phyloP scores from a whole-genome alignment of 73 alveolate species.

The Effrenium voratum region DNA sequence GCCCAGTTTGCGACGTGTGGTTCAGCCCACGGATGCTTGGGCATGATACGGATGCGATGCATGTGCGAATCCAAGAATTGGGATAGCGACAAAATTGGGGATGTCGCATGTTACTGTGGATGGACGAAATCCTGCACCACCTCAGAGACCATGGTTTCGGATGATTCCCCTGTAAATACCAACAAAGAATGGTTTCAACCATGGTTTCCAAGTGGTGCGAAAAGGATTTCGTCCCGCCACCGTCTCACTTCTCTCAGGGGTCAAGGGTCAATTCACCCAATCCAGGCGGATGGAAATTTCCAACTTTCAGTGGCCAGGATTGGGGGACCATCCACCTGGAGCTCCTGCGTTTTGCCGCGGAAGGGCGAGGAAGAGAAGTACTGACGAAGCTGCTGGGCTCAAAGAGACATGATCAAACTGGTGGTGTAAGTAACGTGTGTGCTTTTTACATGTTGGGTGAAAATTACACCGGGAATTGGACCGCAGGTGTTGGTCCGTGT shows the following conservation, averaged over 20 bases:
- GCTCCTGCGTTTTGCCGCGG: not conserved
- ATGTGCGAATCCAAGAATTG: not conserved
- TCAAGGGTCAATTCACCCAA: not conserved
- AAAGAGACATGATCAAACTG: too few species aligned
- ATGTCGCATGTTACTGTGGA: not conserved
- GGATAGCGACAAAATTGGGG: not conserved
- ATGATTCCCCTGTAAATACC: too few species aligned
- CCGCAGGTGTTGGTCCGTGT: too few species aligned
- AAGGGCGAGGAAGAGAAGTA: not conserved
- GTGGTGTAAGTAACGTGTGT: too few species aligned
- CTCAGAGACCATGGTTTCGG: too few species aligned
- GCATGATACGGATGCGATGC: not conserved
- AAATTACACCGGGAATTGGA: too few species aligned
- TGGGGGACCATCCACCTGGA: constrained; percentile 52
- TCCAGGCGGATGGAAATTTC: not conserved
- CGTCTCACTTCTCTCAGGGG: not conserved
- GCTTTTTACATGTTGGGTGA: too few species aligned
- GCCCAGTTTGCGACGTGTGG: constrained; percentile 63
- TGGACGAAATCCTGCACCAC: not conserved
- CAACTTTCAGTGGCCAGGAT: not conserved
- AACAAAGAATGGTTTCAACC: not conserved
- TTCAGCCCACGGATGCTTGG: constrained; percentile 68
- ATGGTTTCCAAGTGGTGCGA: not conserved
- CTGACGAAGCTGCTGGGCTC: constrained; percentile 9
- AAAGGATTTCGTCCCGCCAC: not conserved